Base-by-base conservation (phyloP, 306 rosid species). In the Dalbergia cultrata region DNA sequence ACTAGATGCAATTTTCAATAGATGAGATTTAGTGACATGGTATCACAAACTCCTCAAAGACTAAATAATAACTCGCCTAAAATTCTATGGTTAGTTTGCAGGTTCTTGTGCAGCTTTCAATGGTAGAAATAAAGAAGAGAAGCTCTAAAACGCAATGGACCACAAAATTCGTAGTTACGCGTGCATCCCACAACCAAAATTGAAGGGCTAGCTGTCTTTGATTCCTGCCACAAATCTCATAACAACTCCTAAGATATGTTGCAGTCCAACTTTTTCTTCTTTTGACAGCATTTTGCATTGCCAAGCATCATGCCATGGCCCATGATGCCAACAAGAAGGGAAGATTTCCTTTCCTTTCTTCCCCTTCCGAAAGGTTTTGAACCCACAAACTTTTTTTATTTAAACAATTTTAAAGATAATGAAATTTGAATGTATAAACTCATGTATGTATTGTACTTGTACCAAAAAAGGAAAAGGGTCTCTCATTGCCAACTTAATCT, bases 141-240 rank as follows among this genome's bases (percentile, higher is more conserved):
- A 4, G 6, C 14, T 19, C 26, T 18, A 13, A 56, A 53, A 72
- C 39, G 0, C 77, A 56, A 72, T 68, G 79, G 81, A 72, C 39
- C 82, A 88, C 13, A n/a, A 0, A 39, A 77, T 58, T 80, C 22
- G 80, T 87, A 70, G 68, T 44, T 61, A 47, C 37, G 90, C 87
- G 62, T 87, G 88, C 80, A 70, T 58, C 16, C 44, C 26, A 39
- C 35, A 57, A 21, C 68, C 78, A 8, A 53, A 78, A 39, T 72
- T 60, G 44, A 75, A 75, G 50, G 47, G 41, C 5, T 37, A 26
- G 66, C 50, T 79, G 68, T 49, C 56, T 22, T 76, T 71, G 82
- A 71, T 80, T 58, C 31, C 58, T 21, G 13, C 45, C 52, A 12
- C 14, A 22, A 22, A 39, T 13, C 31, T 21, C n/a, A 49, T 18